Percentiles rank a stretch among this genome's conserved stretches.
Conservation (phyloP, 352 stramenopile genomes). For the Pythium aquatile region DNA sequence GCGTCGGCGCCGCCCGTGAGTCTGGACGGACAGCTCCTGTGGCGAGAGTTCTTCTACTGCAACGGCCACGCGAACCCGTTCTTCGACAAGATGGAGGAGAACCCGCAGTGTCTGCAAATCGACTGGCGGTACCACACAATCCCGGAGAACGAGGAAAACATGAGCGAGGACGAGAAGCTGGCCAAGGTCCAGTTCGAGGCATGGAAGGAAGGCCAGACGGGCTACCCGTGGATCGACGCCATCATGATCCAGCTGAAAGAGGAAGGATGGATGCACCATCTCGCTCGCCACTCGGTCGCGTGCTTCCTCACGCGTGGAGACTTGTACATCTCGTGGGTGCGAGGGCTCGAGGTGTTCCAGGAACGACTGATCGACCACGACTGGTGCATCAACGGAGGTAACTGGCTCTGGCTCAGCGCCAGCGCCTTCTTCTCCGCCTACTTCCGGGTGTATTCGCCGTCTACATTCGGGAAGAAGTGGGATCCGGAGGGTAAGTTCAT, state of each 20-base stretch:
- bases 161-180: constrained; percentile 85
- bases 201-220: constrained; percentile 95
- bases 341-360: constrained; percentile 91
- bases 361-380: constrained; percentile 95
- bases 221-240: constrained; percentile 98
- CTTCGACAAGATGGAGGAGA: constrained; percentile 95
- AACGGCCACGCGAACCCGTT: constrained; percentile 76
- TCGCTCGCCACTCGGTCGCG: constrained; percentile 93
- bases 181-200: constrained; percentile 80
- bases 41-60: constrained; percentile 95
- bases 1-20: constrained; percentile 88
- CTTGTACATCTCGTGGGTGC: constrained; percentile 95
- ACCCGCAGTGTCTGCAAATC: constrained; percentile 88
- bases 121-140: constrained; percentile 88
- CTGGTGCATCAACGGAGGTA: constrained; percentile 97
- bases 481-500: constrained; percentile 92
- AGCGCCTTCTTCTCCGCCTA: constrained; percentile 97
- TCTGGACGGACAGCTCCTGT: constrained; percentile 94
- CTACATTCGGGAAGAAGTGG: constrained; percentile 95
- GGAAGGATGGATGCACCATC: constrained; percentile 89
- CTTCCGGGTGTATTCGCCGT: constrained; percentile 95
- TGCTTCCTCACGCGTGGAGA: constrained; percentile 99
- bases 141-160: constrained; percentile 50
- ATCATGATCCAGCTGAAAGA: constrained; percentile 94
- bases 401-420: constrained; percentile 96